Conservation (phyloP, 805 yeast genomes). For the Myxozyma udenii region DNA sequence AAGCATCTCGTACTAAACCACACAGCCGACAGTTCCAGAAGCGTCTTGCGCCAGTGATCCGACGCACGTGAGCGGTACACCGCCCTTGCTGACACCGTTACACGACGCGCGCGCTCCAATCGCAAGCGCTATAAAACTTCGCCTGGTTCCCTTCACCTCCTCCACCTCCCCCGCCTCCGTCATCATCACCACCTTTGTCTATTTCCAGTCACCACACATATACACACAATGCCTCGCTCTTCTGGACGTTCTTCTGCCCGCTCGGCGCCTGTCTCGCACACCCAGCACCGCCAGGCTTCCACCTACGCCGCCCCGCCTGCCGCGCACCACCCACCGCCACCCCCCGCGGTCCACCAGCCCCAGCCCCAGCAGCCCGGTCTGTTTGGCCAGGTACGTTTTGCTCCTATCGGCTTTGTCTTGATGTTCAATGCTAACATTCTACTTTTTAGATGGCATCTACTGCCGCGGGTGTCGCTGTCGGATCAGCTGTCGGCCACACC, state of each 20-base stretch:
- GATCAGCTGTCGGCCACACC: conserved; percentile 95
- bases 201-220: background rate
- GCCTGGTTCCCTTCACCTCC: background rate
- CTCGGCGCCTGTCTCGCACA: too few species aligned
- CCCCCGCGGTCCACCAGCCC: conserved; percentile 44
- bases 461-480: conserved; percentile 99
- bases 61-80: background rate
- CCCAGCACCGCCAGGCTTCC: conserved; percentile 60
- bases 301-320: conserved; percentile 62
- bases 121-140: background rate
- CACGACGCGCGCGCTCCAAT: too few species aligned
- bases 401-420: background rate
- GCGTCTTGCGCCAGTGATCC: background rate
- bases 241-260: conserved; percentile 39
- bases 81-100: background rate
- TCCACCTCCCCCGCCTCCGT: background rate
- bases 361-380: conserved; percentile 49
- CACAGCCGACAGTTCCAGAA: too few species aligned
- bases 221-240: conserved; percentile 29
- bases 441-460: conserved; percentile 87
- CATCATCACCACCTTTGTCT: too few species aligned
- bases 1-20: too few species aligned
- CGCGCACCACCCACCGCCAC: conserved; percentile 52
- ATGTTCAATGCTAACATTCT: background rate
- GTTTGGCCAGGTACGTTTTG: conserved; percentile 36